These are phyloP conservation scores for Trichoderma harzianum DNA, from an alignment of 2,329 filamentous ascomycete genomes.

Conservation along the genomic window DNA sequence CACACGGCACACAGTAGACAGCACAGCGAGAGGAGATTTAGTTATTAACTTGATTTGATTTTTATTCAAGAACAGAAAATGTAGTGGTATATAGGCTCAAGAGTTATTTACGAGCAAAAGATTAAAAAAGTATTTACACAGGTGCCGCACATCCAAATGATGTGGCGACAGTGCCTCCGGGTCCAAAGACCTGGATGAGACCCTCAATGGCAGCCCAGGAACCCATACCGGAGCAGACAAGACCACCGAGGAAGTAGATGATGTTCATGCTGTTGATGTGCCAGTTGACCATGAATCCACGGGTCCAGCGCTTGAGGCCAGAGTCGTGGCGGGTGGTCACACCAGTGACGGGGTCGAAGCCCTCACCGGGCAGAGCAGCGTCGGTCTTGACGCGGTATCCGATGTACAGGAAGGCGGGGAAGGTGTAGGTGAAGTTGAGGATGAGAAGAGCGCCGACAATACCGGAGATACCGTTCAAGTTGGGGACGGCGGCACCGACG, in stretches of 20 bases:
- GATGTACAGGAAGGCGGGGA: conserved; percentile 13
- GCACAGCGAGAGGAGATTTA: not conserved
- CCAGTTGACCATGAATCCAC: conserved; percentile 14
- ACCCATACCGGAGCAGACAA: conserved; percentile 8
- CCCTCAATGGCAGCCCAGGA: conserved; percentile 4
- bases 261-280: conserved; percentile 1
- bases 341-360: conserved; percentile 2
- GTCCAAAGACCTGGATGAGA: conserved; percentile 3
- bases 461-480: conserved; percentile 13
- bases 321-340: conserved; percentile 6
- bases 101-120: conserved; percentile 5
- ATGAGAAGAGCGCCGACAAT: conserved; percentile 12
- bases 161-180: conserved; percentile 11
- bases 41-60: not conserved
- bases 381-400: conserved; percentile 1
- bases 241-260: conserved; percentile 13
- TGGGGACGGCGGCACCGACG: conserved; percentile 9
- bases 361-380: conserved; percentile 7
- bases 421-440: conserved; percentile 16
- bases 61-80: not conserved
- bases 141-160: conserved; percentile 9
- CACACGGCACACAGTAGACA: not conserved
- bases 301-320: not conserved
- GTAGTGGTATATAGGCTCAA: conserved; percentile 10
- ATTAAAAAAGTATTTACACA: conserved; percentile 15